phyloP scores from a whole-genome alignment of 1,139 yeast genomes.

The Lizanozyma gosingica region DNA sequence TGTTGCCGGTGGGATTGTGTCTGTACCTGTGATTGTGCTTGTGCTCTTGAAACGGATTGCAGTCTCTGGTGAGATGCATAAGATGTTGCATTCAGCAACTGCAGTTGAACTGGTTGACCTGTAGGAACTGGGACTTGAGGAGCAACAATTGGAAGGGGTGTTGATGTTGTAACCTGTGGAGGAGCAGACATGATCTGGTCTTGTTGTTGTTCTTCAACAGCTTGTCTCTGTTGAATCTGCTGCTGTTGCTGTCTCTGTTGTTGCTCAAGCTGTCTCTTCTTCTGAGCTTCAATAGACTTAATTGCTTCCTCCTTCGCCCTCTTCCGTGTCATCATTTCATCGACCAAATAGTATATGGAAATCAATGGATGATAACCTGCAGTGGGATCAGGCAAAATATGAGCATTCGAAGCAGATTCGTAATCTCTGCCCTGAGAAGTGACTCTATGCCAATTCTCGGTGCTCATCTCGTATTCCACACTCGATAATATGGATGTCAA shows the following conservation, averaged over 20 bases:
- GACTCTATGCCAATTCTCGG: slow-evolving; percentile 55
- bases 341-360: slow-evolving; percentile 78
- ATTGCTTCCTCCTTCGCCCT: slow-evolving; percentile 45
- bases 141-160: background rate
- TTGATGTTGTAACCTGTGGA: background rate
- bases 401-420: slow-evolving; percentile 31
- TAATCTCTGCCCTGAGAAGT: slow-evolving; percentile 33
- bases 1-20: slow-evolving; percentile 2
- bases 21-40: slow-evolving; percentile 9
- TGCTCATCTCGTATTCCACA: slow-evolving; percentile 58
- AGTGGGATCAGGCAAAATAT: slow-evolving; percentile 65
- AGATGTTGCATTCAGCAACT: background rate
- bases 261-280: slow-evolving; percentile 6
- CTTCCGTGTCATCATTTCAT: slow-evolving; percentile 71
- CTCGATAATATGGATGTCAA: slow-evolving; percentile 55
- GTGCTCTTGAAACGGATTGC: slow-evolving; percentile 1
- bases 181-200: slow-evolving; percentile 1
- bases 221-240: slow-evolving; percentile 9
- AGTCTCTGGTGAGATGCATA: background rate
- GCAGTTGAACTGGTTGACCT: slow-evolving; percentile 1
- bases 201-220: slow-evolving; percentile 6
- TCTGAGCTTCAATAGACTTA: slow-evolving; percentile 9
- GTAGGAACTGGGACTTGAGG: slow-evolving; percentile 2
- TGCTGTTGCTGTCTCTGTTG: slow-evolving; percentile 16
- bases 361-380: slow-evolving; percentile 82